Conservation (phyloP, 2,329 filamentous ascomycete genomes). For the Diaporthe sp. region DNA sequence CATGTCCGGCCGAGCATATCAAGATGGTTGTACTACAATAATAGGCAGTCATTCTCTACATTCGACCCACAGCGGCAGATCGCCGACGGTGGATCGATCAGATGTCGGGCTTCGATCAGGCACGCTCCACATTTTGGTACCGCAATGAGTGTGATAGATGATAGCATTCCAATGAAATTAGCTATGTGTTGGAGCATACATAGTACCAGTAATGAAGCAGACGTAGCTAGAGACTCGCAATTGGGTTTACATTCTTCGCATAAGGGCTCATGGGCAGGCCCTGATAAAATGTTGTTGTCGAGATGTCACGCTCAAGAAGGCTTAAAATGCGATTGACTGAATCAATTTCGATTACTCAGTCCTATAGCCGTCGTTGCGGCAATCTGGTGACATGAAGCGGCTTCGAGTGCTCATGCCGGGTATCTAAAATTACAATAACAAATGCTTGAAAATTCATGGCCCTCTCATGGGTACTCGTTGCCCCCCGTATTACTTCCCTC, state of each 20-base stretch:
- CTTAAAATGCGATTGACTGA: background rate
- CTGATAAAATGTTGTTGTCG: no score
- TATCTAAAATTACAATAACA: background rate
- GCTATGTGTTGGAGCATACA: no score
- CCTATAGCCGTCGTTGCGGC: no score
- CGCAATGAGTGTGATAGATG: background rate
- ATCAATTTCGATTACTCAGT: background rate
- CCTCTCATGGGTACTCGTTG: no score
- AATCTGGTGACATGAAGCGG: background rate
- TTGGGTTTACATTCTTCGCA: background rate
- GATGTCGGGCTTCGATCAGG: background rate
- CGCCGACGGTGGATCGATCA: background rate
- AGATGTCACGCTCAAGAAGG: background rate
- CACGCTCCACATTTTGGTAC: background rate
- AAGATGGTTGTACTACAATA: accelerated
- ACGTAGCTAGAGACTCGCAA: no score
- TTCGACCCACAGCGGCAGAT: background rate
- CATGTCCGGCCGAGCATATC: background rate
- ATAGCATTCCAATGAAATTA: background rate
- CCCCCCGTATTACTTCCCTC: background rate
- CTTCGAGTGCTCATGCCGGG: background rate
- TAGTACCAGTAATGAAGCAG: no score
- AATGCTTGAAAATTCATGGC: background rate
- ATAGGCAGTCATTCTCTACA: no score
- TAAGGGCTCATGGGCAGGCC: background rate